phyloP scores from a whole-genome alignment of 2,329 filamentous ascomycete genomes.

The Diaporthe batatas region DNA sequence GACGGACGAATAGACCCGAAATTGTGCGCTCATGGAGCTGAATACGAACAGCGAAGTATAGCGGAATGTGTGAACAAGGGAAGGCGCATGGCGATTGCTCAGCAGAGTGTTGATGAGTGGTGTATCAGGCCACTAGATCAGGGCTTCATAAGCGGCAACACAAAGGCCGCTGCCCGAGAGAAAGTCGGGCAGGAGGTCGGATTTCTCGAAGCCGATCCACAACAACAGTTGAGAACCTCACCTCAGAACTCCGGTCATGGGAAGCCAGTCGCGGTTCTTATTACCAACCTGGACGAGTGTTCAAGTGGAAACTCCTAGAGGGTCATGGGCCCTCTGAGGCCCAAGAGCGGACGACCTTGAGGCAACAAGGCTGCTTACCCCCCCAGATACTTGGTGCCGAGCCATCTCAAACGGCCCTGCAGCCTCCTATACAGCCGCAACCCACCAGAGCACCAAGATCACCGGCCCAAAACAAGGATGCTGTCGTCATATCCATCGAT shows the following conservation, averaged over 20 bases:
- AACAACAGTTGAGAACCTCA: background rate
- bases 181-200: too few species aligned
- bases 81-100: conserved; percentile 22
- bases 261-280: background rate
- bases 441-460: background rate
- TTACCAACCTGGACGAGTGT: background rate
- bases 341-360: background rate
- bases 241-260: background rate
- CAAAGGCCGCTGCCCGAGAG: background rate
- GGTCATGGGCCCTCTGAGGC: background rate
- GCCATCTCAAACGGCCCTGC: background rate
- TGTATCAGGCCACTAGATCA: too few species aligned
- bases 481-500: background rate
- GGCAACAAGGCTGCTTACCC: background rate
- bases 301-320: conserved; percentile 17
- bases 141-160: background rate
- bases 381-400: background rate
- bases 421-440: background rate
- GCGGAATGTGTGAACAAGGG: background rate
- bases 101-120: background rate
- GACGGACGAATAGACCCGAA: background rate
- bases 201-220: background rate
- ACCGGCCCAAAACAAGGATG: background rate
- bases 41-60: background rate
- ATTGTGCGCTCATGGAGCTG: background rate